Evolutionary conservation across 2,329 filamentous ascomycete genomes (phyloP), one percentile per base, ranked within the genome.

Genomic region (Alternaria infectoria): DNA sequence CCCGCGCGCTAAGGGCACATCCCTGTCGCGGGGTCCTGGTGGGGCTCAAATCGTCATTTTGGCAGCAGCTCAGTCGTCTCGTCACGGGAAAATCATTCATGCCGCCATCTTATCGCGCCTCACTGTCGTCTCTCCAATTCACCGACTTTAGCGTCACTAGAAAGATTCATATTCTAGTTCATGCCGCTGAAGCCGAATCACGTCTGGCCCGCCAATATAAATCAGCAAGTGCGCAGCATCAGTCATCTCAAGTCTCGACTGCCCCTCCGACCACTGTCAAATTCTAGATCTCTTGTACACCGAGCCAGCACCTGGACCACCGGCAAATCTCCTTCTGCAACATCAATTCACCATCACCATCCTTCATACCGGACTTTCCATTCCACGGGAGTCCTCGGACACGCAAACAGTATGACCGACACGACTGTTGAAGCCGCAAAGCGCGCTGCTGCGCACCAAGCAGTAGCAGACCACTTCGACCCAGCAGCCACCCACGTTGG

Each of bases 401-500:
- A 58, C 43, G 49, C 46, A 17, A 62, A 50, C n/a, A 54, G 25
- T 23, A 80, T 80, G 77, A 67, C 76, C 40, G 76, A 79, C 68
- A 64, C 68, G 44, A 68, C 55, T 23, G 80, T 94, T 69, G 91
- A 95, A 80, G 83, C 86, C 36, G 91, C 92, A 65, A 96, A 96
- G 82, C 88, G 89, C 73, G 86, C 88, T 45, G 92, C 92, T 56
- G 92, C 91, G 67, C 89, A 86, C 79, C 88, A 87, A 71, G 92
- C 92, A 52, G 91, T 94, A 47, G 83, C 66, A 10, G 90, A 93
- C 65, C 88, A 93, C 81, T 90, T 94, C 74, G 84, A 85, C 59
- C 84, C 86, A 45, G 80, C 83, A 44, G 87, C 88, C 82, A 86
- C 83, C 59, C 90, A 88, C 75, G 85, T 94, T 69, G 92, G 92